A percentile compares a stretch with the other conserved stretches of the same genome.
These are phyloP conservation scores for Venturia nashicola DNA, from an alignment of 2,329 filamentous ascomycete species.

Conservation along the genomic window DNA sequence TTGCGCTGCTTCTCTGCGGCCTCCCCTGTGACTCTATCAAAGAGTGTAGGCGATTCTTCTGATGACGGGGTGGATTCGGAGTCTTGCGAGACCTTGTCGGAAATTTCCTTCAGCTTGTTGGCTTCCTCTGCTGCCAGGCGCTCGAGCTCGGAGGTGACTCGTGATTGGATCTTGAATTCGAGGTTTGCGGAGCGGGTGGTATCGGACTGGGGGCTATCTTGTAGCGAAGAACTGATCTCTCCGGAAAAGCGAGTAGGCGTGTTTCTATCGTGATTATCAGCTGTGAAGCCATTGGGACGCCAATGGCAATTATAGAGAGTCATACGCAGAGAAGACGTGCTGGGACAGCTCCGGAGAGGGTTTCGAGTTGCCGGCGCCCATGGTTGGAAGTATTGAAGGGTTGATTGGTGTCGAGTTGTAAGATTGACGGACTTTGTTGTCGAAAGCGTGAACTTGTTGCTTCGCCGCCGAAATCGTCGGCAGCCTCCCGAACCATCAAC, in stretches of 20 bases:
- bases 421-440: background rate
- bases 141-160: constrained; percentile 75
- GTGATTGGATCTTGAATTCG: constrained; percentile 79
- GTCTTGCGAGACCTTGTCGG: constrained; percentile 50
- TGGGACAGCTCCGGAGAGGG: constrained; percentile 40
- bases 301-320: constrained; percentile 10
- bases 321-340: constrained; percentile 52
- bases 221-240: constrained; percentile 69
- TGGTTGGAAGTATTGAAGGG: constrained; percentile 19
- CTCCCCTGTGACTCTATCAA: constrained; percentile 20
- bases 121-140: constrained; percentile 61
- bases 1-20: constrained; percentile 28
- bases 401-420: background rate
- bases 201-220: constrained; percentile 59
- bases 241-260: constrained; percentile 63
- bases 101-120: constrained; percentile 55
- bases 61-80: constrained; percentile 15
- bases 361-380: constrained; percentile 53
- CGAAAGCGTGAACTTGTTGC: background rate
- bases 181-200: constrained; percentile 69
- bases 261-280: constrained; percentile 29
- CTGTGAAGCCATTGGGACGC: background rate
- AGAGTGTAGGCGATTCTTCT: constrained; percentile 15
- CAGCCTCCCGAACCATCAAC: background rate
- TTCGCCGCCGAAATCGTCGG: background rate